Base-by-base conservation (phyloP, 2,329 filamentous ascomycete genomes). In the Gliomastix tumulicola region DNA sequence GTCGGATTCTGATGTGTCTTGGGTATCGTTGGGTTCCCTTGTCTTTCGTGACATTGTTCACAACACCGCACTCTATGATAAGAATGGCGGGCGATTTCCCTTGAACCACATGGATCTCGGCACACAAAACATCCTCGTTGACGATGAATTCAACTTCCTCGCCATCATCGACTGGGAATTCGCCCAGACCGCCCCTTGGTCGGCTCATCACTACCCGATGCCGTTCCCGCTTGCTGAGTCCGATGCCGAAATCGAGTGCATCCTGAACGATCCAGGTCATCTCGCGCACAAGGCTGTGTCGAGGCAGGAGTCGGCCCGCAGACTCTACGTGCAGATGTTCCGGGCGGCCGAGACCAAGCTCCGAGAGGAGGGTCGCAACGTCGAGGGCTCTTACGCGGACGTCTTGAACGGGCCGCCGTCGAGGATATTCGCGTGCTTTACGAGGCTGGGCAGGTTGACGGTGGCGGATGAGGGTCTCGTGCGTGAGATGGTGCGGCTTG, bases 51-150 rank as follows among this genome's bases (percentile, higher is more conserved):
- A 27, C 25, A 27, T 27, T 27, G 25, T 27, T 12, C 25, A 27
- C 12, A 13, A 12, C 25, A 27, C 25, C 12, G 15, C 25, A 15
- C 6, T 27, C 12, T 27, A 13, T 15, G 15, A 27, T 12, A 27
- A 12, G 6, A 12, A 27, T n/a, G 10, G 25, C 3, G 35, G 16
- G 22, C 32, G 21, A 11, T 53, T 49, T 38, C 49, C 45, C 23
- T 39, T 59, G 2, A 53, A 53, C 31, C 49, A 59, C 38, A 57
- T 59, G 49, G 53, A 58, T 36, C 44, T 59, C 15, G 51, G 53
- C 21, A 49, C 47, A 6, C 50, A 59, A 34, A 56, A 59, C 35
- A 51, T 60, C 16, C 39, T 59, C 2, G 45, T 59, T 15, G 53
- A 57, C 28, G 44, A 50, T 18, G 35, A 47, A 12, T 50, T 51